Evolutionary conservation across 1,284 basidiomycete genomes (phyloP), one percentile per base, ranked within the genome.

Genomic region (Amylostereum areolatum): DNA sequence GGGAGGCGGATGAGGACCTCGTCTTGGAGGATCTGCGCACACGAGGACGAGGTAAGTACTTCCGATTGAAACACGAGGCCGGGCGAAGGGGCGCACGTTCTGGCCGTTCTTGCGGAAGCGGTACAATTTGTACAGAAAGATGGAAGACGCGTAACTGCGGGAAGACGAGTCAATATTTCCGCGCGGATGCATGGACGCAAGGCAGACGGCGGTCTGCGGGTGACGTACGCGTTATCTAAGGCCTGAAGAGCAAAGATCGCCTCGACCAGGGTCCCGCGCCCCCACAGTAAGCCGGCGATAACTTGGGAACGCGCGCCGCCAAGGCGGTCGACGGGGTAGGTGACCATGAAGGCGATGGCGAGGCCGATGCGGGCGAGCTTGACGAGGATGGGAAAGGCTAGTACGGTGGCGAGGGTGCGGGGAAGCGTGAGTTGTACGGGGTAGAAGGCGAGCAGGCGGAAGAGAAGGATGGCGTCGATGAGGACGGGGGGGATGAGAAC

Each of bases 361-460:
- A 53, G 54, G 5, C 52, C 52, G 9, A 66, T 51, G 1, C 67
- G 59, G 3, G 52, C 60, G 6, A 49, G 53, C 47, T 67, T 67
- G 31, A 59, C 51, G 6, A 65, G 24, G 32, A 60, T 36, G 0
- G 64, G 61, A 11, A 64, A 54, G 1, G 53, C 46, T 25, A 66
- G 50, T 18, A 67, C 53, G 4, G 46, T 42, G 2, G 61, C n/a
- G 1, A 61, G 47, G 2, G 51, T 55, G 3, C 31, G 37, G 27
- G 32, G 53, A 7, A 62, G 44, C 5, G 60, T 63, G 5, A 52
- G 55, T 6, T 45, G 51, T 2, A 55, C 53, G 0, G 67, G 67
- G 44, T 62, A 67, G 10, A 69, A 63, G 0, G 60, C 63, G 29
- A 65, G 53, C 8, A 68, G 55, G 3, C 67, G 58, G 45, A 66